phyloP scores from a whole-genome alignment of 495 filamentous ascomycete species.

The Penicillium turbatum region DNA sequence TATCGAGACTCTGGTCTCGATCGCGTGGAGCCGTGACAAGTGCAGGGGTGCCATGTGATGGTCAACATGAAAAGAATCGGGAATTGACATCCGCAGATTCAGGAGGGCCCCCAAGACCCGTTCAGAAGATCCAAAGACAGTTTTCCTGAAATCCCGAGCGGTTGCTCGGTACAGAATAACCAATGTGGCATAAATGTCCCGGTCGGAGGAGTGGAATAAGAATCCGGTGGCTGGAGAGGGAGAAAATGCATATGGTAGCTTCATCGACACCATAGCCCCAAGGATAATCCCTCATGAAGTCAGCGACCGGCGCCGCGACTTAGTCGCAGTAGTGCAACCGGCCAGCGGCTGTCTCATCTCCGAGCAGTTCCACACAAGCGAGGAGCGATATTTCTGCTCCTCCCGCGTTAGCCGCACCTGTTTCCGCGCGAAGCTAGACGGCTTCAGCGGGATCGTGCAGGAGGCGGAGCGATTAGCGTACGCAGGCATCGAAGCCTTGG shows the following conservation, averaged over 20 bases:
- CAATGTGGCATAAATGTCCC: background rate
- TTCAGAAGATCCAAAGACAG: background rate
- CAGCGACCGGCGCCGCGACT: constrained; percentile 26
- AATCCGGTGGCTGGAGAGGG: background rate
- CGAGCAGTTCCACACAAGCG: constrained; percentile 24
- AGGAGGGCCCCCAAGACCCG: background rate
- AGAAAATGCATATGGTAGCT: background rate
- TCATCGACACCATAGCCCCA: background rate
- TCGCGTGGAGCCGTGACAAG: background rate
- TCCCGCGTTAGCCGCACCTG: constrained; percentile 32
- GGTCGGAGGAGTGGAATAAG: background rate
- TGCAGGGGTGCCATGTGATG: background rate
- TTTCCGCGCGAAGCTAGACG: constrained; percentile 31
- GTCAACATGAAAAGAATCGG: background rate
- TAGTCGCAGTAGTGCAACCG: constrained; percentile 12
- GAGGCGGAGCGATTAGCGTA: constrained; percentile 15
- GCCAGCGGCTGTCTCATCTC: constrained; percentile 24
- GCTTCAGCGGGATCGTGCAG: constrained; percentile 28
- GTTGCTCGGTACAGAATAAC: background rate
- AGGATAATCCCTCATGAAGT: constrained; percentile 18
- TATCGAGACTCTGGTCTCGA: background rate
- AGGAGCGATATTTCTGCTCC: constrained; percentile 30
- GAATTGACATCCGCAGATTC: background rate
- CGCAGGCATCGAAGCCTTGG: constrained; percentile 14
- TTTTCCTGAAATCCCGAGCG: background rate